Conservation (phyloP, 495 filamentous ascomycete species). For the Pseudevernia furfuracea region DNA sequence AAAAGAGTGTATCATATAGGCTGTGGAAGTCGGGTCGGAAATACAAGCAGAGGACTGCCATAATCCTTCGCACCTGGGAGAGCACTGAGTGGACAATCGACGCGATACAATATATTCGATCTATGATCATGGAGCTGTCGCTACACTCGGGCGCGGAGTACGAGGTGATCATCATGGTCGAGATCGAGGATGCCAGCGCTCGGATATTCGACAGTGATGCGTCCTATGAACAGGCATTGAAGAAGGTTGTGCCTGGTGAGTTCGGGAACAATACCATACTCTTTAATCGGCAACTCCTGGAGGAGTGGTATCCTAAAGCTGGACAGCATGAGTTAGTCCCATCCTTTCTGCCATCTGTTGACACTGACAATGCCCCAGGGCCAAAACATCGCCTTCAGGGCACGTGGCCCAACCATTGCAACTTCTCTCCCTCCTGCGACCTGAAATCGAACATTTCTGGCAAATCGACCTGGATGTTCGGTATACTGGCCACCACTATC, state of each 20-base stretch:
- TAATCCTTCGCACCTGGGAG: constrained; percentile 63
- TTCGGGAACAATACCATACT: constrained; percentile 59
- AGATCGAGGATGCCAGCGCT: constrained; percentile 54
- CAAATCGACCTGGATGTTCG: constrained; percentile 72
- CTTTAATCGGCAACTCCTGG: constrained; percentile 54
- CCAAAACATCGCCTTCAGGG: constrained; percentile 9
- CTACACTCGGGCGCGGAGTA: constrained; percentile 70
- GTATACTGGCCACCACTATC: constrained; percentile 62
- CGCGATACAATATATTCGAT: constrained; percentile 62
- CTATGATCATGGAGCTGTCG: constrained; percentile 64
- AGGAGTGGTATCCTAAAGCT: constrained; percentile 50
- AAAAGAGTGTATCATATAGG: constrained; percentile 1
- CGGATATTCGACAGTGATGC: constrained; percentile 49
- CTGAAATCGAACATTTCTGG: constrained; percentile 68
- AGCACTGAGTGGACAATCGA: constrained; percentile 61
- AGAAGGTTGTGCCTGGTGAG: constrained; percentile 52
- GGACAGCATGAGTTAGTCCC: constrained; percentile 24
- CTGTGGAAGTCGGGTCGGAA: constrained; percentile 10
- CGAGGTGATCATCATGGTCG: constrained; percentile 65
- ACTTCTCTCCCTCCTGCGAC: constrained; percentile 56
- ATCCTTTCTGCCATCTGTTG: not conserved
- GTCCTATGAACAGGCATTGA: constrained; percentile 46
- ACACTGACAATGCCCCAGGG: constrained; percentile 19
- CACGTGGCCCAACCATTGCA: constrained; percentile 36
- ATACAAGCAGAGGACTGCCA: constrained; percentile 47